Evolutionary conservation across 805 yeast species (phyloP).

Genomic region (Lipomyces oligophaga): DNA sequence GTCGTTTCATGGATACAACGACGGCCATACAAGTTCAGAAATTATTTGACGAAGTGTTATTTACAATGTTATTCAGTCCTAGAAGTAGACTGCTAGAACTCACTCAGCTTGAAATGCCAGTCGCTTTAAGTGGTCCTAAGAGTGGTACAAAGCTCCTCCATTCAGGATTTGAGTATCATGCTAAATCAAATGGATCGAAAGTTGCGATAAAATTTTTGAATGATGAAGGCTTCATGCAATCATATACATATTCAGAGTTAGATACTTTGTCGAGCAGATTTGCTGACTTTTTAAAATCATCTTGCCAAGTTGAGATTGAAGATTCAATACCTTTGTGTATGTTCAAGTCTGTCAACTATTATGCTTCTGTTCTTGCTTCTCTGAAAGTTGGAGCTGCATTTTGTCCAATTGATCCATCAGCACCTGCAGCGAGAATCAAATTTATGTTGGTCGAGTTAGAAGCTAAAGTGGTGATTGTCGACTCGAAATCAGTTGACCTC

Average conservation of each 20-base stretch:
- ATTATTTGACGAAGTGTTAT: too few relatives aligned
- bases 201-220: constrained; percentile 23
- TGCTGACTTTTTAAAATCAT: constrained; percentile 3
- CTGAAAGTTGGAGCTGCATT: constrained; percentile 28
- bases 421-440: constrained; percentile 16
- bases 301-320: constrained; percentile 4
- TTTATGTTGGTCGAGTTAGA: constrained; percentile 21
- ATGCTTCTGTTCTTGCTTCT: constrained; percentile 15
- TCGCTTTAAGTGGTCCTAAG: too few relatives aligned
- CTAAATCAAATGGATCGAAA: constrained; percentile 2
- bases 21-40: too few relatives aligned
- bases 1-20: too few relatives aligned
- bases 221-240: background rate
- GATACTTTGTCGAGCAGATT: constrained; percentile 13
- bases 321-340: constrained; percentile 20
- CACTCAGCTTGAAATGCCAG: too few relatives aligned
- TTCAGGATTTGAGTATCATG: constrained; percentile 10
- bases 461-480: constrained; percentile 11
- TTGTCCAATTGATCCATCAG: constrained; percentile 24
- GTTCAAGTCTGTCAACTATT: constrained; percentile 19
- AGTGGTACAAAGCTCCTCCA: too few relatives aligned
- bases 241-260: constrained; percentile 18
- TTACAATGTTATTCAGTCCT: too few relatives aligned
- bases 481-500: background rate
- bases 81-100: too few relatives aligned